A percentile compares a stretch with the other conserved stretches of the same genome.
These are phyloP conservation scores for Boletus semigastroideus DNA, from an alignment of 1,284 basidiomycete species.

Conservation along the genomic window DNA sequence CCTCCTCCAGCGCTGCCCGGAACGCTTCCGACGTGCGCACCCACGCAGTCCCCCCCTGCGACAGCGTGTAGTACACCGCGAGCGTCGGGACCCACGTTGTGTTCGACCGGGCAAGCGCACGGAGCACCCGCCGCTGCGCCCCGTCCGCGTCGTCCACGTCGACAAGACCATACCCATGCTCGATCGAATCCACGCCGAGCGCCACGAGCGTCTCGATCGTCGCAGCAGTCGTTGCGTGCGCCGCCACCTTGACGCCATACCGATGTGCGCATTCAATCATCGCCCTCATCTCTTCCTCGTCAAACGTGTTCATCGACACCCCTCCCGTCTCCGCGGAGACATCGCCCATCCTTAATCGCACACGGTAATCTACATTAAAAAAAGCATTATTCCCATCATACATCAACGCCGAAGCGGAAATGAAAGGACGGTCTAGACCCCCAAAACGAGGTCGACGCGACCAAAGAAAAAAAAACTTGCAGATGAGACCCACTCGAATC, in stretches of 20 bases:
- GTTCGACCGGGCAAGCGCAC: conserved; percentile 27
- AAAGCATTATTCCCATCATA: not conserved
- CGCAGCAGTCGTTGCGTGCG: conserved; percentile 47
- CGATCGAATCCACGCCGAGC: conserved; percentile 48
- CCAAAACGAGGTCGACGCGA: too few relatives aligned
- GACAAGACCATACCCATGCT: conserved; percentile 43
- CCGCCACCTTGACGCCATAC: conserved; percentile 58
- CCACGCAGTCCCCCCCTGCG: conserved; percentile 15
- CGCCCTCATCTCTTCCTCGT: conserved; percentile 44
- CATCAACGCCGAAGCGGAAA: conserved; percentile 15
- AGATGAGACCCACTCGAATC: not conserved
- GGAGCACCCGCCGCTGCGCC: conserved; percentile 22
- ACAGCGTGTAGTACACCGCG: conserved; percentile 44
- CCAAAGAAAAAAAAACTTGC: too few relatives aligned
- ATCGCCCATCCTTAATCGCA: conserved; percentile 42
- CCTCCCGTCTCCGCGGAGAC: conserved; percentile 37
- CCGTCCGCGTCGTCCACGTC: not conserved
- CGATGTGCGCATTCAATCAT: conserved; percentile 54
- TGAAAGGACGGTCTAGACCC: conserved; percentile 17
- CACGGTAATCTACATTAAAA: conserved; percentile 46
- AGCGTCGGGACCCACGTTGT: conserved; percentile 64
- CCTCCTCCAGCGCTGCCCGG: conserved; percentile 41
- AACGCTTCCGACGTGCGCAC: conserved; percentile 42
- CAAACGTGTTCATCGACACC: conserved; percentile 46
- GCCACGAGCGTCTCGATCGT: conserved; percentile 39